Evolutionary conservation across 1,284 basidiomycete genomes (phyloP).

Genomic region (Pholiota adiposa): DNA sequence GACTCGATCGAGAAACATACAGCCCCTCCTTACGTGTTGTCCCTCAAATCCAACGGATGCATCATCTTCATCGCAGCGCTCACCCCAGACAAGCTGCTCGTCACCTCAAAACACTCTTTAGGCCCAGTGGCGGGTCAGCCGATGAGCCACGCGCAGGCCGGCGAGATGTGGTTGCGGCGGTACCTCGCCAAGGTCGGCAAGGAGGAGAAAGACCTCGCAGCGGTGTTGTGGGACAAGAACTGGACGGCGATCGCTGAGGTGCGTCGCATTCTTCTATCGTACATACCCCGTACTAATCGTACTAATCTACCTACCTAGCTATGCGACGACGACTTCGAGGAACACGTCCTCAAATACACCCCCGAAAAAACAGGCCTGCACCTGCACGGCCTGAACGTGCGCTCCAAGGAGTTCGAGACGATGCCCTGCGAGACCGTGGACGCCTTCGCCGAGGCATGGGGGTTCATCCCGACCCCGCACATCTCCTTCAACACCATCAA

Average conservation of each 20-base stretch:
- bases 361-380: conserved; percentile 89
- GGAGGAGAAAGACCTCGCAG: conserved; percentile 78
- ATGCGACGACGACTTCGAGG: conserved; percentile 97
- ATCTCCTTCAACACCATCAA: conserved; percentile 62
- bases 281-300: not conserved
- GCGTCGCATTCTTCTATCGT: conserved; percentile 24
- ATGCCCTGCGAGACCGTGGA: conserved; percentile 72
- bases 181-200: conserved; percentile 75
- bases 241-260: conserved; percentile 94
- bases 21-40: conserved; percentile 82
- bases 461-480: conserved; percentile 85
- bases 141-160: conserved; percentile 77
- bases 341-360: conserved; percentile 91
- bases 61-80: conserved; percentile 96
- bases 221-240: conserved; percentile 79
- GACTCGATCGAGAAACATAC: conserved; percentile 74
- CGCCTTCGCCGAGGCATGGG: conserved; percentile 87
- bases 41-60: conserved; percentile 97
- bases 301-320: conserved; percentile 56
- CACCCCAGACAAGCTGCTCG: conserved; percentile 73
- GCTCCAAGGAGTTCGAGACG: conserved; percentile 76
- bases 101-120: conserved; percentile 93
- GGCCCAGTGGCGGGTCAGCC: conserved; percentile 49
- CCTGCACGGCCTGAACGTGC: conserved; percentile 90
- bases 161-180: conserved; percentile 81